Evolutionary conservation across 2,329 filamentous ascomycete species (phyloP).

Genomic region (Stemphylium lycopersici): DNA sequence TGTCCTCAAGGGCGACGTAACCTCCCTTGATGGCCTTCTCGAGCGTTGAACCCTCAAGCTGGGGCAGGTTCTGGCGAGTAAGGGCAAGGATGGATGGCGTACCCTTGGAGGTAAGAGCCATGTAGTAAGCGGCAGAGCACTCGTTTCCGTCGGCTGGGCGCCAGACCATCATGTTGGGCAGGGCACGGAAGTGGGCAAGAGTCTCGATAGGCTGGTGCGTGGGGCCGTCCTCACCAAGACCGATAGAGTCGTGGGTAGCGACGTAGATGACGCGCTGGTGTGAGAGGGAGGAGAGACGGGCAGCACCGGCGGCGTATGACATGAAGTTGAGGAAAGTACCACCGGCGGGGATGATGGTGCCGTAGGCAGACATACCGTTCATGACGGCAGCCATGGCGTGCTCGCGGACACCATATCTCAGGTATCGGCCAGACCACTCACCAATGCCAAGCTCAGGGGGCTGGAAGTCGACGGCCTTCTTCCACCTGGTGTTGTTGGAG

Average conservation of each 20-base stretch:
- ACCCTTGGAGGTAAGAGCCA: constrained; percentile 85
- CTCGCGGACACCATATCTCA: constrained; percentile 91
- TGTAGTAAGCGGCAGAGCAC: constrained; percentile 96
- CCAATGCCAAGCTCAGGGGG: constrained; percentile 84
- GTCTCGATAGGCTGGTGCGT: constrained; percentile 99
- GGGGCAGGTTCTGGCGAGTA: constrained; percentile 96
- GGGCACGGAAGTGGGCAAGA: constrained; percentile 94
- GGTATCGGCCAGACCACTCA: constrained; percentile 88
- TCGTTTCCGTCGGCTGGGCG: constrained; percentile 98
- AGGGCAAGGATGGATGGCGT: constrained; percentile 94
- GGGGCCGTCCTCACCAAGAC: constrained; percentile 96
- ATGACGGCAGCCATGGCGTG: constrained; percentile 91
- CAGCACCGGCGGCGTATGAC: constrained; percentile 92
- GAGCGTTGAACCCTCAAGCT: constrained; percentile 92
- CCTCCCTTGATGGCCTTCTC: constrained; percentile 92
- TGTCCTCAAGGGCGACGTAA: constrained; percentile 84
- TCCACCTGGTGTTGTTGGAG: constrained; percentile 99
- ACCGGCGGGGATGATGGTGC: constrained; percentile 88
- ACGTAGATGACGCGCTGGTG: constrained; percentile 93
- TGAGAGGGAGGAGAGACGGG: constrained; percentile 91
- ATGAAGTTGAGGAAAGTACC: constrained; percentile 99
- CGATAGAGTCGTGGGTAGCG: constrained; percentile 98
- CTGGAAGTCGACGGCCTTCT: constrained; percentile 97
- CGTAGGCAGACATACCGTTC: constrained; percentile 95
- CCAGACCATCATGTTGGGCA: constrained; percentile 99